Base-by-base conservation (phyloP, 73 alveolate species). In the Paramecium primaurelia region DNA sequence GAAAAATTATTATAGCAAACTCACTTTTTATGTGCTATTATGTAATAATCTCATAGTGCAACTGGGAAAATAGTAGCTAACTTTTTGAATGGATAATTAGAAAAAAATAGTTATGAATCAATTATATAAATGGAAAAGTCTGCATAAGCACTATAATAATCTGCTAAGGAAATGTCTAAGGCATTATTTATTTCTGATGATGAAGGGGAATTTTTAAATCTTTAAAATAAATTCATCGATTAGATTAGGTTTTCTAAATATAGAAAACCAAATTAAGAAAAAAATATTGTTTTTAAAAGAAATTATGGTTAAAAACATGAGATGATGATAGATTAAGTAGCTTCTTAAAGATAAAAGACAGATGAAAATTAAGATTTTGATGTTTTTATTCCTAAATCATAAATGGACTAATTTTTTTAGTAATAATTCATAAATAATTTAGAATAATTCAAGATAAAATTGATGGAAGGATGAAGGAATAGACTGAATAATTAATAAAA, bases 231-330 rank as follows among this genome's bases (percentile, higher is more conserved):
- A 47, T 80, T 45, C 16, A 80, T 80, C 10, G 75, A 49, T 80
- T 45, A 80, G 8, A 42, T 80, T 1, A 80, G 75, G 16, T 42
- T 80, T 22, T 80, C 71, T 38, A 45, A 80, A 36, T 80, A 44
- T 22, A 45, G 47, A 14, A 64, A 64, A 36, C 91, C 75, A 6
- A 40, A 40, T 45, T 26, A 80, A 49, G 51, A 42, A 20, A 44
- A 40, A 0, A 80, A 40, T 80, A 45, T 80, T 18, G 49, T 80
- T 11, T 80, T 80, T 6, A 80, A 80, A 44, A 42, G 91, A 47
- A 80, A 80, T 49, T 80, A 80, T 80, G 71, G 77, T 32, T 80
- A 80, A 47, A 80, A 80, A 80, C 73, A 80, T 49, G 91, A 80
- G 26, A 80, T 80, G 91, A 34, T 80, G 44, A 80, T 80, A 44